Percentiles rank a stretch among this genome's conserved stretches.
Conservation (phyloP, 805 yeast species). For the Lachancea kluyveri region DNA sequence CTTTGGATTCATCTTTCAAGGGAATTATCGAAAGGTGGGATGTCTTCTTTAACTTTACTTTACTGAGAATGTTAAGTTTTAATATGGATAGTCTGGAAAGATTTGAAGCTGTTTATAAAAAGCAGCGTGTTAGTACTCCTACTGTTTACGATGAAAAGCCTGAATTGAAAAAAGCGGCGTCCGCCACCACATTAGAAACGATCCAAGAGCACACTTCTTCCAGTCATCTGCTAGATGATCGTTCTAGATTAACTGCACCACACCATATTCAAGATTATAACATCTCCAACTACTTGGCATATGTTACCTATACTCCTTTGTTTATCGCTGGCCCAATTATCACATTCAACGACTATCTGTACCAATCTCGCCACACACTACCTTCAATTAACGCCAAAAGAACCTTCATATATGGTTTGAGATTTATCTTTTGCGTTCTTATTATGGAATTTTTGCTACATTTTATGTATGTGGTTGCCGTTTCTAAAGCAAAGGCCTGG, state of each 20-base stretch:
- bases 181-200: slow-evolving; percentile 14
- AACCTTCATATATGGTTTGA: slow-evolving; percentile 52
- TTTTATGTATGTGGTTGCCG: slow-evolving; percentile 88
- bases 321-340: slow-evolving; percentile 93
- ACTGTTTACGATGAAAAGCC: slow-evolving; percentile 9
- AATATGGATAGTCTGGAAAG: slow-evolving; percentile 66
- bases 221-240: slow-evolving; percentile 40
- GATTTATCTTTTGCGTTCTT: slow-evolving; percentile 67
- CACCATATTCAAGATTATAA: slow-evolving; percentile 56
- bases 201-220: slow-evolving; percentile 15
- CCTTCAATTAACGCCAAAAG: slow-evolving; percentile 53
- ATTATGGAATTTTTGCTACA: slow-evolving; percentile 89
- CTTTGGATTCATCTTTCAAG: slow-evolving; percentile 53
- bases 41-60: slow-evolving; percentile 85
- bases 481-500: slow-evolving; percentile 87
- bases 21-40: slow-evolving; percentile 93
- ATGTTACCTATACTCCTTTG: slow-evolving; percentile 77
- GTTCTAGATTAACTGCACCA: slow-evolving; percentile 59
- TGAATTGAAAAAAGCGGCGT: slow-evolving; percentile 18
- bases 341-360: slow-evolving; percentile 84
- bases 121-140: slow-evolving; percentile 3
- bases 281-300: slow-evolving; percentile 63
- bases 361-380: slow-evolving; percentile 57
- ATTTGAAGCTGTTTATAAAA: slow-evolving; percentile 14
- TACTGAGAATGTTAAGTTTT: slow-evolving; percentile 77